Evolutionary conservation across 257 asterid species (phyloP), one percentile per base, ranked within the genome.

Genomic region (Rehmannia glutinosa): DNA sequence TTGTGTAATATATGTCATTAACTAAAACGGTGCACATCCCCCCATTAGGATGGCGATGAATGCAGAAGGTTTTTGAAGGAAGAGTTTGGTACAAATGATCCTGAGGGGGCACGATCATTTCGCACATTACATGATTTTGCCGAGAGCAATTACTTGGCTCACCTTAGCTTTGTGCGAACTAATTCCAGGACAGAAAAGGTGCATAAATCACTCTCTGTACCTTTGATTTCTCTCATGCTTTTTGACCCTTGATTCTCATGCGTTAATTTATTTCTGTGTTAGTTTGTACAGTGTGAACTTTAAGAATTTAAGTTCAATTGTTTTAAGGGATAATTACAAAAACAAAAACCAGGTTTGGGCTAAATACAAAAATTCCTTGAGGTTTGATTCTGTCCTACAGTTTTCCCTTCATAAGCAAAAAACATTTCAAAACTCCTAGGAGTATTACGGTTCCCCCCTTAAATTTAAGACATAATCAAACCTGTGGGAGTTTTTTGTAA

Each of bases 111-210:
- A 30, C 79, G 90, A 35, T 80, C 87, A 19, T 81, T 73, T 57
- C 90, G 96, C 36, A 81, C 97, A 4, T 59, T 88, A 33, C 99
- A 94, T 81, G 99, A 91, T 80, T 88, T 94, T 75, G 99, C 96
- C 3, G 96, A 91, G 82, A 86, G 84, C 84, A 91, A 87, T 78
- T 94, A 94, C 71, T 77, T 91, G 82, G 83, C 91, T 72, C 85
- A 66, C 70, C 97, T 94, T 71, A 52, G 89, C 61, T 91, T 88
- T 57, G 96, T 91, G 24, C 90, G 88, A 61, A 87, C 86, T 13
- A 75, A 71, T 68, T 72, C 82, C 45, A 68, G 15, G 57, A 20
- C 51, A 21, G 64, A 59, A 68, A 57, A 78, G 79, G 77, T 66
- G 47, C 19, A 28, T 9, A 28, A 35, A 23, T 47, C 16, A 60